Conservation (phyloP, 2,329 filamentous ascomycete species). For the Fusarium stilboides region DNA sequence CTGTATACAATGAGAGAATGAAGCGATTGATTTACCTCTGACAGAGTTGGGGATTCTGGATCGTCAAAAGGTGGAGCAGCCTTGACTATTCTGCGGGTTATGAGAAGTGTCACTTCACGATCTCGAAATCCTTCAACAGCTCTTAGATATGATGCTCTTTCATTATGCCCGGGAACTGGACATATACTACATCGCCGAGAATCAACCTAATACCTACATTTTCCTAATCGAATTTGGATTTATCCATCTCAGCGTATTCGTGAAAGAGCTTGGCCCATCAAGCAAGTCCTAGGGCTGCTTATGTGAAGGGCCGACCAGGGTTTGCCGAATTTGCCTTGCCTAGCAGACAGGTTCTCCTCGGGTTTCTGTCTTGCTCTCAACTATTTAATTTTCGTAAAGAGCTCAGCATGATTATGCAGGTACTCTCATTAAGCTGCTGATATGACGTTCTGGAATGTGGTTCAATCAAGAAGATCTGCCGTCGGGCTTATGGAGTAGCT, state of each 20-base stretch:
- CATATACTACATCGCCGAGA: neutral
- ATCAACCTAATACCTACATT: neutral
- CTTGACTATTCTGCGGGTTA: neutral
- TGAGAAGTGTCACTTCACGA: neutral
- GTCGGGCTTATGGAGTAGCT: neutral
- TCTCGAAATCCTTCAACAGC: neutral
- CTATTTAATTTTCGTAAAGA: constrained; percentile 8
- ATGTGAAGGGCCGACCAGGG: neutral
- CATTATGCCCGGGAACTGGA: no score
- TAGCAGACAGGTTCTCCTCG: neutral
- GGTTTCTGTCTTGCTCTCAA: neutral
- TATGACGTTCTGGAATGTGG: constrained; percentile 23
- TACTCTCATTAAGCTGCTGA: neutral
- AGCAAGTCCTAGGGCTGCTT: neutral
- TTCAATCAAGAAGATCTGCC: constrained; percentile 8
- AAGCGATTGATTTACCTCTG: constrained; percentile 15
- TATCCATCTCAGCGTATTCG: constrained; percentile 8
- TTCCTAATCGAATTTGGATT: neutral
- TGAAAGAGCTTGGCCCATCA: neutral
- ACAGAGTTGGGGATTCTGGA: neutral
- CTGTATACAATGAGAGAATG: constrained; percentile 2
- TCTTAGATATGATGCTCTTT: no score
- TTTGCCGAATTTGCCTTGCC: neutral
- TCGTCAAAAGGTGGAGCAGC: neutral
- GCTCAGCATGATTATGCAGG: neutral